Evolutionary conservation across 1,139 yeast species (phyloP).

Genomic region (Geotrichum candidum): DNA sequence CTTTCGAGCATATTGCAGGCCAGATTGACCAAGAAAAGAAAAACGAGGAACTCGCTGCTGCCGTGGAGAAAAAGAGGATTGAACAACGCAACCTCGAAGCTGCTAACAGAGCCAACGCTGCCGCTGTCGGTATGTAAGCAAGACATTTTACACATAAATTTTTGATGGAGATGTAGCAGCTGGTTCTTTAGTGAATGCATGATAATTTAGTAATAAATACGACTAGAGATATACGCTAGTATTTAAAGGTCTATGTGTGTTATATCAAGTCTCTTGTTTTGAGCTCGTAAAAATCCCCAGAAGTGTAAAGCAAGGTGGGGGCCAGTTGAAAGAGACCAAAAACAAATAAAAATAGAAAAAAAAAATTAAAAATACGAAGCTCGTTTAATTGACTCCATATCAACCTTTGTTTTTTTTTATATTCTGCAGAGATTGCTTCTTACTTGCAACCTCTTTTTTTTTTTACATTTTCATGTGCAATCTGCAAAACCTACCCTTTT

Average conservation of each 20-base stretch:
- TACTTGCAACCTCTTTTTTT: neutral
- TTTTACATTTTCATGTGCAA: neutral
- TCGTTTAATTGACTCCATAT: neutral
- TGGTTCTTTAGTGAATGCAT: too few relatives aligned
- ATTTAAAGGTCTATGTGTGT: neutral
- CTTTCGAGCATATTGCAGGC: constrained; percentile 13
- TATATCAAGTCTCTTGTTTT: neutral
- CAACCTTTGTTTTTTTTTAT: neutral
- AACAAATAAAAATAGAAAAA: neutral
- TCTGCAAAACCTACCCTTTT: neutral
- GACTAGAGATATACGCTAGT: neutral
- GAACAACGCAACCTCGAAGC: constrained; percentile 14
- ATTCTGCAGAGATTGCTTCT: neutral
- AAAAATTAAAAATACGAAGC: neutral
- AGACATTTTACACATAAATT: neutral
- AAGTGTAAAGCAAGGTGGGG: neutral
- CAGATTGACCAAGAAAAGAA: constrained; percentile 10
- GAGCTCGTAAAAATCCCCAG: too few relatives aligned
- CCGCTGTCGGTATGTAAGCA: neutral
- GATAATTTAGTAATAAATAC: too few relatives aligned
- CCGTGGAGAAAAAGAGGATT: constrained; percentile 13
- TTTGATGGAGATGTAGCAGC: neutral
- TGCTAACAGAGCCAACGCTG: constrained; percentile 14
- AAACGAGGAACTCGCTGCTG: constrained; percentile 11
- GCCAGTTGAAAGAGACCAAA: neutral